A percentile compares a stretch with the other conserved stretches of the same genome.
These are phyloP conservation scores for Neurospora sp. DNA, from an alignment of 495 filamentous ascomycete species.

Conservation along the genomic window DNA sequence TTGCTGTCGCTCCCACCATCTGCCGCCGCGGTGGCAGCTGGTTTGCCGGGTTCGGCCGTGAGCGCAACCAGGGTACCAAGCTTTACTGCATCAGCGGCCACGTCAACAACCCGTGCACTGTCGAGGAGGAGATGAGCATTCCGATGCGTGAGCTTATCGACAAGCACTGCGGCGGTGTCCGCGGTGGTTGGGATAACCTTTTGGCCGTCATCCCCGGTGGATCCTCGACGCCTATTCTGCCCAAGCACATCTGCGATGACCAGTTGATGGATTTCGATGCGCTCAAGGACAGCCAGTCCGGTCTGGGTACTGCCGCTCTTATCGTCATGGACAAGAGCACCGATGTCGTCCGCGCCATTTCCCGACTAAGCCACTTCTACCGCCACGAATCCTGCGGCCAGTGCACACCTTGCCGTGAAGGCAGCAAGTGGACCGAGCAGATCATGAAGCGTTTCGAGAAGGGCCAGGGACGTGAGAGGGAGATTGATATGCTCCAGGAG, in stretches of 20 bases:
- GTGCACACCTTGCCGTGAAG: constrained; percentile 96
- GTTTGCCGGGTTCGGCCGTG: constrained; percentile 88
- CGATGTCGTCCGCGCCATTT: constrained; percentile 89
- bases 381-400: constrained; percentile 97
- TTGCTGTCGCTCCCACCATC: constrained; percentile 93
- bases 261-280: constrained; percentile 99
- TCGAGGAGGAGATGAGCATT: constrained; percentile 98
- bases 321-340: constrained; percentile 98
- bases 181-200: constrained; percentile 96
- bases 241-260: constrained; percentile 76
- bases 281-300: constrained; percentile 92
- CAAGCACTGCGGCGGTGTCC: constrained; percentile 92
- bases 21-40: constrained; percentile 83
- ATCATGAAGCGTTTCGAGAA: constrained; percentile 95
- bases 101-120: constrained; percentile 96
- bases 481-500: constrained; percentile 99
- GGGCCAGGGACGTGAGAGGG: constrained; percentile 73
- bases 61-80: constrained; percentile 93
- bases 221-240: constrained; percentile 90
- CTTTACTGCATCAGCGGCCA: constrained; percentile 97
- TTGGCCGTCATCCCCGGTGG: constrained; percentile 91
- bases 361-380: constrained; percentile 90
- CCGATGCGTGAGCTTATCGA: constrained; percentile 90
- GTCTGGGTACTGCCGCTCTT: constrained; percentile 94
- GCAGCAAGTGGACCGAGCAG: constrained; percentile 95